phyloP scores from a whole-genome alignment of 306 rosid genomes.

The Hippophae tibetana region DNA sequence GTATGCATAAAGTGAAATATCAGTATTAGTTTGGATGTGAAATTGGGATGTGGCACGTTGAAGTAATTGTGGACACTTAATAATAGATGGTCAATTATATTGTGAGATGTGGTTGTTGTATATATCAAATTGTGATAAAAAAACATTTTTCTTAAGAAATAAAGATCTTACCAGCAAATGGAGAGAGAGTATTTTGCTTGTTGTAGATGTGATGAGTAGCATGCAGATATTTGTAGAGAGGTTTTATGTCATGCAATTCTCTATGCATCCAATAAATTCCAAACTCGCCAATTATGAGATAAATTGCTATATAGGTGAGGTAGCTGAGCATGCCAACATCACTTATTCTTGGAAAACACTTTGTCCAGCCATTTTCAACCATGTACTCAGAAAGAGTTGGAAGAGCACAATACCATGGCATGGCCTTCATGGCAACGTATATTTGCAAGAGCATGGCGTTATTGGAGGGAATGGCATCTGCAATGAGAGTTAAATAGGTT shows the following conservation, averaged over 20 bases:
- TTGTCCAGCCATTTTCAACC: slow-evolving; percentile 74
- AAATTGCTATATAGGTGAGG: slow-evolving; percentile 38
- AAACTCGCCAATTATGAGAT: slow-evolving; percentile 68
- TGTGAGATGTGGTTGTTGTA: no score
- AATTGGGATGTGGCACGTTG: no score
- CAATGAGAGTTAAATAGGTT: slow-evolving; percentile 23
- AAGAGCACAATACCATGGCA: slow-evolving; percentile 81
- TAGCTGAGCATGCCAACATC: slow-evolving; percentile 53
- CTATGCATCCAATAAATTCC: slow-evolving; percentile 92
- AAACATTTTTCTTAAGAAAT: slow-evolving; percentile 4
- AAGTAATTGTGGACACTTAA: no score
- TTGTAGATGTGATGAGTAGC: slow-evolving; percentile 87
- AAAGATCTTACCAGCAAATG: slow-evolving; percentile 75
- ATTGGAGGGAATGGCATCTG: slow-evolving; percentile 77
- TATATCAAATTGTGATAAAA: no score
- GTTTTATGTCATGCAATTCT: slow-evolving; percentile 86
- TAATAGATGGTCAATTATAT: no score
- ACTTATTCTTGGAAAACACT: slow-evolving; percentile 54
- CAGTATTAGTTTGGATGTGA: no score
- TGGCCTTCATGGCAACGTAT: slow-evolving; percentile 68
- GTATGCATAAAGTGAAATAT: no score
- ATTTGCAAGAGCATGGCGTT: slow-evolving; percentile 81
- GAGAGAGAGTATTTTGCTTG: slow-evolving; percentile 90
- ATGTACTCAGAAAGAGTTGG: slow-evolving; percentile 68
- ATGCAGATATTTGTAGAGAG: slow-evolving; percentile 85